Evolutionary conservation across 2,329 filamentous ascomycete genomes (phyloP).

Genomic region (Penicillium sp.): DNA sequence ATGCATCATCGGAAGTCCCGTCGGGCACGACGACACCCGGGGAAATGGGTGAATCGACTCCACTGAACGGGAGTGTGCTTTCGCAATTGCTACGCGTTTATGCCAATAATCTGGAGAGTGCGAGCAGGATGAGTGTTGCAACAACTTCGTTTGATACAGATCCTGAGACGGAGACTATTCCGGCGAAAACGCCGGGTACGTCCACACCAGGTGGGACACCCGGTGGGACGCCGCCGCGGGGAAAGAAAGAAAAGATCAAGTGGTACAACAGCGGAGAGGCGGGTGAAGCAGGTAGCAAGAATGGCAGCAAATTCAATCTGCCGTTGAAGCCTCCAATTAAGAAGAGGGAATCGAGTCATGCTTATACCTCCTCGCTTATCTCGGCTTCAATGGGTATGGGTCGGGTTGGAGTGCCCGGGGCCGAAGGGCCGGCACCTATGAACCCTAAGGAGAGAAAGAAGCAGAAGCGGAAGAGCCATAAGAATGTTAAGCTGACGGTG

Average conservation of each 20-base stretch:
- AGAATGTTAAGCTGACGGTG: constrained; percentile 52
- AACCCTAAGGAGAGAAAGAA: constrained; percentile 23
- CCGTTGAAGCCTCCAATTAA: constrained; percentile 8
- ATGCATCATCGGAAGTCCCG: constrained; percentile 8
- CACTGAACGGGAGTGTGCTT: constrained; percentile 56
- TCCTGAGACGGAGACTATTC: constrained; percentile 17
- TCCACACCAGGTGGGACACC: constrained; percentile 10
- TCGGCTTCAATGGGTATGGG: constrained; percentile 28
- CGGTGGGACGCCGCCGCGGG: constrained; percentile 8
- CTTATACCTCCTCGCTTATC: constrained; percentile 28
- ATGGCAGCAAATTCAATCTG: constrained; percentile 3
- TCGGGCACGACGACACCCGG: constrained; percentile 22
- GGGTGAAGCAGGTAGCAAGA: constrained; percentile 3
- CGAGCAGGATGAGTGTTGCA: constrained; percentile 23
- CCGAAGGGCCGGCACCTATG: constrained; percentile 20
- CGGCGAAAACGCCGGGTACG: constrained; percentile 7
- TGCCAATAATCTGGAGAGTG: constrained; percentile 47
- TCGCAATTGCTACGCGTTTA: constrained; percentile 70
- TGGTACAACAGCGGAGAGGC: constrained; percentile 29
- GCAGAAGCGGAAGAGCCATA: constrained; percentile 44
- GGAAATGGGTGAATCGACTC: constrained; percentile 14
- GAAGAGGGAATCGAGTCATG: constrained; percentile 6
- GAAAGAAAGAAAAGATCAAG: constrained; percentile 30
- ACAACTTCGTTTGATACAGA: constrained; percentile 17
- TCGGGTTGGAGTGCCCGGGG: constrained; percentile 21